A percentile compares a stretch with the other conserved stretches of the same genome.
These are phyloP conservation scores for Curvularia eragrostidis DNA, from an alignment of 2,329 filamentous ascomycete genomes.

Conservation along the genomic window DNA sequence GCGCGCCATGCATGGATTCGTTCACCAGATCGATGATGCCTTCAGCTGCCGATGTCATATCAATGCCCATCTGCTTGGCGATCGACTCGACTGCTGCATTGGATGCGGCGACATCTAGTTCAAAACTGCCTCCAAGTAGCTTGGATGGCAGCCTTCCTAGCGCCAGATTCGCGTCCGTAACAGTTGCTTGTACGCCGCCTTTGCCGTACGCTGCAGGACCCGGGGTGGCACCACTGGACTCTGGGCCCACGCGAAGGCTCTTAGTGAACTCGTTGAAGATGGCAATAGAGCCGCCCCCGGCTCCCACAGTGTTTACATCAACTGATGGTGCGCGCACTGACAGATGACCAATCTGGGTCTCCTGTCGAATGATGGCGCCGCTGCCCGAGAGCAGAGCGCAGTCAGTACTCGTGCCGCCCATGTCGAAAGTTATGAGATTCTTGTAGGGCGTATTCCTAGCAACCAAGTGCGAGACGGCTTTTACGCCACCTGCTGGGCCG, in stretches of 20 bases:
- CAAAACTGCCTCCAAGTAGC: conserved; percentile 56
- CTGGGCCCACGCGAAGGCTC: conserved; percentile 59
- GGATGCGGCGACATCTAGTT: conserved; percentile 55
- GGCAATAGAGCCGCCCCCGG: conserved; percentile 59
- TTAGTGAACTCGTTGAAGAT: conserved; percentile 57
- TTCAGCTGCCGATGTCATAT: conserved; percentile 53
- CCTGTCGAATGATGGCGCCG: conserved; percentile 54
- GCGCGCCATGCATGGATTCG: conserved; percentile 60
- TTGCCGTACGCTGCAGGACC: conserved; percentile 60
- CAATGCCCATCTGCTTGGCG: conserved; percentile 56
- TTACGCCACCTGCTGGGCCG: conserved; percentile 59
- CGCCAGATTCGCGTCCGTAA: conserved; percentile 58
- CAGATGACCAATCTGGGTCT: conserved; percentile 55
- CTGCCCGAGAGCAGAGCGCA: conserved; percentile 56
- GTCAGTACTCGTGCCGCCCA: conserved; percentile 61
- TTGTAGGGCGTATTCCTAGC: conserved; percentile 56
- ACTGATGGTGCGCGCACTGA: conserved; percentile 57
- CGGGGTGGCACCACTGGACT: conserved; percentile 58
- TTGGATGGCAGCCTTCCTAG: conserved; percentile 58
- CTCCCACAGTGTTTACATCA: conserved; percentile 59
- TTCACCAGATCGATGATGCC: conserved; percentile 59
- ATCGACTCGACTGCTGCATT: conserved; percentile 52
- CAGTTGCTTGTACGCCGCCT: conserved; percentile 55
- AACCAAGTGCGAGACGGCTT: conserved; percentile 57
- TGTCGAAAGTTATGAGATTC: conserved; percentile 59